Evolutionary conservation across 2,329 filamentous ascomycete species (phyloP).

Genomic region (Fusarium sacchari): DNA sequence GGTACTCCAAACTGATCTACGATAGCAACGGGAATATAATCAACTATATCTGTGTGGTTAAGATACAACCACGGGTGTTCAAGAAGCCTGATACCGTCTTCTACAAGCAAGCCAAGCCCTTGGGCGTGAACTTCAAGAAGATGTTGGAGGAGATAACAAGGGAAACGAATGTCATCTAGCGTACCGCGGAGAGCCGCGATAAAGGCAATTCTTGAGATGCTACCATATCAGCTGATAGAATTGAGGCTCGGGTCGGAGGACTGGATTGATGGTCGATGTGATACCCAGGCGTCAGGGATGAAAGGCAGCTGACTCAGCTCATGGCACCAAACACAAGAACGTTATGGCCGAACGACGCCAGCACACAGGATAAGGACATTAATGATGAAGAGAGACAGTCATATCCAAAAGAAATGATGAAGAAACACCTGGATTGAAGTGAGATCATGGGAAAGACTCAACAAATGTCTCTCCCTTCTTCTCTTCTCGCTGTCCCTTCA

Average conservation of each 20-base stretch:
- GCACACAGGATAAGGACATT: fast-evolving
- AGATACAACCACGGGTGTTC: background rate
- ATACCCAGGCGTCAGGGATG: background rate
- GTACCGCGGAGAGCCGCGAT: background rate
- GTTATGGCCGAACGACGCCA: too few relatives aligned
- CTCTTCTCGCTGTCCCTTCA: background rate
- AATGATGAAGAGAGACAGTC: background rate
- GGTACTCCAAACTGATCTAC: background rate
- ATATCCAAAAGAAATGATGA: too few relatives aligned
- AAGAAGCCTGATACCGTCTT: background rate
- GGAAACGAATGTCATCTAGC: background rate
- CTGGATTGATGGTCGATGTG: background rate
- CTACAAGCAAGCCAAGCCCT: background rate
- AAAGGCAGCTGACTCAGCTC: background rate
- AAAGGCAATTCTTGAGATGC: background rate
- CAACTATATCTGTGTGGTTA: background rate
- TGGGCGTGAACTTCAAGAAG: background rate
- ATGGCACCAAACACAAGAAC: background rate
- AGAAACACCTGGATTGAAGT: too few relatives aligned
- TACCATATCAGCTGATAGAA: too few relatives aligned
- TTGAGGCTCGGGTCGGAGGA: too few relatives aligned
- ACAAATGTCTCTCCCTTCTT: background rate
- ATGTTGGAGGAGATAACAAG: too few relatives aligned
- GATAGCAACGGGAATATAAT: background rate
- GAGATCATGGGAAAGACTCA: background rate